Percentiles rank a stretch among this genome's conserved stretches.
Conservation (phyloP, 1,284 basidiomycete species). For the Trichosporon sp. region DNA sequence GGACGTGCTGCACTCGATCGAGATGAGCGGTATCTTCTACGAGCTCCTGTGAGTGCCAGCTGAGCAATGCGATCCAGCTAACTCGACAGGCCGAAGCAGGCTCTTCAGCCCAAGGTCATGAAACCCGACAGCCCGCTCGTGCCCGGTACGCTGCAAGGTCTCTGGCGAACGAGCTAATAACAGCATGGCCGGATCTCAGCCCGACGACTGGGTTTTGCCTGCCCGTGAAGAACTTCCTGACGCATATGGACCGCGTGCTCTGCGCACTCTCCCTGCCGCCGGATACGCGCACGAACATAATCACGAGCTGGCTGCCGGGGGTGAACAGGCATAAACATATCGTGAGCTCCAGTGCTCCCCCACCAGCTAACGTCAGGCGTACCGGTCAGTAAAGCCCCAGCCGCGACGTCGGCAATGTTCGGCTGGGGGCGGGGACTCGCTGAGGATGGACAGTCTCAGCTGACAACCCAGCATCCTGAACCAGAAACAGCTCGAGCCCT, state of each 20-base stretch:
- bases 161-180: neutral
- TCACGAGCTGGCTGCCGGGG: constrained; percentile 51
- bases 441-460: neutral
- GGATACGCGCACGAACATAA: constrained; percentile 47
- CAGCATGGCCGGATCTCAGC: constrained; percentile 51
- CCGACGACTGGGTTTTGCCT: constrained; percentile 48
- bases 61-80: neutral
- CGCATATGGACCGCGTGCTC: constrained; percentile 51
- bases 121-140: constrained; percentile 45
- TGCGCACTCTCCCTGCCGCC: constrained; percentile 45
- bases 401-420: no score
- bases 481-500: constrained; percentile 42
- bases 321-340: constrained; percentile 49
- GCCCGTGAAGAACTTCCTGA: constrained; percentile 47
- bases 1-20: constrained; percentile 49
- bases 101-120: constrained; percentile 26
- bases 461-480: constrained; percentile 42
- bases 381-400: constrained; percentile 32
- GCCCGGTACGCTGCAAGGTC: constrained; percentile 38
- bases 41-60: constrained; percentile 43
- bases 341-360: constrained; percentile 33
- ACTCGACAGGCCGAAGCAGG: constrained; percentile 13
- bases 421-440: no score
- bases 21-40: constrained; percentile 44
- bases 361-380: constrained; percentile 35